Evolutionary conservation across 2,329 filamentous ascomycete genomes (phyloP).

Genomic region (Cladosporium oxysporum): DNA sequence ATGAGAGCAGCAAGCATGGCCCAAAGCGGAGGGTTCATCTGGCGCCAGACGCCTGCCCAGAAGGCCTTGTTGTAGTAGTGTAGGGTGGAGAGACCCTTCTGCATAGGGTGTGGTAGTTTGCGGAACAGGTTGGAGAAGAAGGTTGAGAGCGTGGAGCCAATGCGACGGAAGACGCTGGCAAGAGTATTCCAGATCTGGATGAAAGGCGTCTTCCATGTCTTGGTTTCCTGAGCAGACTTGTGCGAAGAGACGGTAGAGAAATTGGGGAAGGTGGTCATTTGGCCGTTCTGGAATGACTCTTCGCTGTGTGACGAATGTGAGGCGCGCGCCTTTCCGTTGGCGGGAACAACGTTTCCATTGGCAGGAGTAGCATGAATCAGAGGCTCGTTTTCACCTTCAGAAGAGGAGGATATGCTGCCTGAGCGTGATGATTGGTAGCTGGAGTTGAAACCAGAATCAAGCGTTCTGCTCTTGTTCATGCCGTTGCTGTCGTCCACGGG

Average conservation of each 20-base stretch:
- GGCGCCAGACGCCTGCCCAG: slow-evolving; percentile 74
- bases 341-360: slow-evolving; percentile 50
- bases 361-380: slow-evolving; percentile 45
- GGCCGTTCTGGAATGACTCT: slow-evolving; percentile 45
- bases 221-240: slow-evolving; percentile 27
- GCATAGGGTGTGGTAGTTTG: slow-evolving; percentile 54
- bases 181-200: slow-evolving; percentile 27
- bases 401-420: slow-evolving; percentile 34
- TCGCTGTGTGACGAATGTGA: slow-evolving; percentile 20
- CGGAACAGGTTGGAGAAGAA: slow-evolving; percentile 45
- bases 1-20: slow-evolving; percentile 91
- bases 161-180: slow-evolving; percentile 28
- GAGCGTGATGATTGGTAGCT: slow-evolving; percentile 45
- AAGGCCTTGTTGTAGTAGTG: slow-evolving; percentile 53
- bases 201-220: slow-evolving; percentile 16
- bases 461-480: slow-evolving; percentile 25
- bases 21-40: slow-evolving; percentile 98
- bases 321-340: slow-evolving; percentile 31
- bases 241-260: slow-evolving; percentile 30
- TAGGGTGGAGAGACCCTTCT: slow-evolving; percentile 50
- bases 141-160: slow-evolving; percentile 30
- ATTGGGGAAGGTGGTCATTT: slow-evolving; percentile 53
- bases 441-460: slow-evolving; percentile 50
- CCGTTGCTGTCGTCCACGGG: slow-evolving; percentile 45
- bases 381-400: slow-evolving; percentile 32